A percentile compares a stretch with the other conserved stretches of the same genome.
phyloP scores from a whole-genome alignment of 1,284 basidiomycete species.

The Tetrapyrgos nigripes region DNA sequence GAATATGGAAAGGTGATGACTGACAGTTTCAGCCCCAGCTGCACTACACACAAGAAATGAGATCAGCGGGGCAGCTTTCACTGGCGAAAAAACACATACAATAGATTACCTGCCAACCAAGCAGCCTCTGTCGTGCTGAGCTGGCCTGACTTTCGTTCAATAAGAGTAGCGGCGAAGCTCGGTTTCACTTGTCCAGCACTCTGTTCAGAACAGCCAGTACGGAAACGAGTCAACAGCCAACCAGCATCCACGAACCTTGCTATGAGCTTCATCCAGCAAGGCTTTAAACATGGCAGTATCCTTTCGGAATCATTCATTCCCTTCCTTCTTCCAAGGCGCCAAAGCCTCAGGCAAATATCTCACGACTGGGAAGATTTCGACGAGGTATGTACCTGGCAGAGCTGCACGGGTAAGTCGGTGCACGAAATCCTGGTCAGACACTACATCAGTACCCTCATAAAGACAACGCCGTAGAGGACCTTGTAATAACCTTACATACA shows the following conservation, averaged over 20 bases:
- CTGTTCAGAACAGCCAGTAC: background rate
- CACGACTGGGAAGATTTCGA: no score
- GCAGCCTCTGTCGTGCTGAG: constrained; percentile 3
- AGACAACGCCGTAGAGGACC: background rate
- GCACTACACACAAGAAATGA: constrained; percentile 7
- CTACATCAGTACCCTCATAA: background rate
- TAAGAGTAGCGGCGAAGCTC: background rate
- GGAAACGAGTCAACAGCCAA: background rate
- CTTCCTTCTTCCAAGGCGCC: no score
- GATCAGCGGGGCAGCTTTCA: background rate
- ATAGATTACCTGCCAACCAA: constrained; percentile 12
- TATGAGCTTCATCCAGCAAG: background rate
- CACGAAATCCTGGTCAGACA: no score
- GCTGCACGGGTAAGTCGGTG: no score
- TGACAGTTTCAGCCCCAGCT: constrained; percentile 16
- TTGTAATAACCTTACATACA: constrained; percentile 3
- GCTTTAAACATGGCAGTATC: constrained; percentile 1
- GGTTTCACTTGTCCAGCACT: background rate
- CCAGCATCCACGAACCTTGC: background rate
- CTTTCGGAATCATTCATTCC: constrained; percentile 4
- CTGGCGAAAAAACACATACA: constrained; percentile 5
- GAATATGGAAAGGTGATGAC: background rate
- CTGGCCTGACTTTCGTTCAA: background rate
- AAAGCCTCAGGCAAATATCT: no score
- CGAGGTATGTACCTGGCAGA: no score